phyloP scores from a whole-genome alignment of 2,329 filamentous ascomycete species.

The Penicillium griseofulvum region DNA sequence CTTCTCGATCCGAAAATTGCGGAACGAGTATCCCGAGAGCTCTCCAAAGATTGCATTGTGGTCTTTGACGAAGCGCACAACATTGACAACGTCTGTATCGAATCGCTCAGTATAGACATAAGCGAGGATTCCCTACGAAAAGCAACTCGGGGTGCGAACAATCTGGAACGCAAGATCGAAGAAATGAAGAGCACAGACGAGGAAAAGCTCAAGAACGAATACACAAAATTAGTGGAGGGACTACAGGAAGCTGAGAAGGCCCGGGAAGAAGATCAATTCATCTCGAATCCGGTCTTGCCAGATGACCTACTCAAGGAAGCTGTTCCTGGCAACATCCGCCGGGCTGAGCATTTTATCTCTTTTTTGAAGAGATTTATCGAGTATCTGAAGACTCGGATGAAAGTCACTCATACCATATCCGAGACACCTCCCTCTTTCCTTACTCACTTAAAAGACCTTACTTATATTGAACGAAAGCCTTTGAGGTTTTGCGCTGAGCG shows the following conservation, averaged over 20 bases:
- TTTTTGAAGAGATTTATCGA: conserved; percentile 97
- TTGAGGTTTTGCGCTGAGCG: conserved; percentile 90
- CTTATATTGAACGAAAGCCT: conserved; percentile 96
- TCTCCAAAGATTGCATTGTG: conserved; percentile 97
- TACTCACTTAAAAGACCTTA: conserved; percentile 87
- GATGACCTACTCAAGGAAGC: conserved; percentile 94
- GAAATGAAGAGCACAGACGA: conserved; percentile 97
- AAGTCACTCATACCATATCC: conserved; percentile 93
- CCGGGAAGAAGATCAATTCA: conserved; percentile 90
- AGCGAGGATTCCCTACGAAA: conserved; percentile 92
- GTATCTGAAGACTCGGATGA: conserved; percentile 97
- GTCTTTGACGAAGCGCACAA: conserved; percentile 99
- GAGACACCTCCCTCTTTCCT: conserved; percentile 95
- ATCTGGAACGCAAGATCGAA: conserved; percentile 82
- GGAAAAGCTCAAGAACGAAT: conserved; percentile 90
- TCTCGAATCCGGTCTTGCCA: conserved; percentile 90
- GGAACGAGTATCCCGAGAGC: conserved; percentile 87
- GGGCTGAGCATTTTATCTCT: conserved; percentile 92
- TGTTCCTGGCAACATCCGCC: conserved; percentile 90
- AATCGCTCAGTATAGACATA: conserved; percentile 92
- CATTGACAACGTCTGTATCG: conserved; percentile 99
- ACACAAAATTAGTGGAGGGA: conserved; percentile 90
- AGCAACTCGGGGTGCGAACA: conserved; percentile 84
- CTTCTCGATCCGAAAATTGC: conserved; percentile 97
- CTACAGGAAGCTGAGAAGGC: conserved; percentile 84